phyloP scores from a whole-genome alignment of 2,329 filamentous ascomycete species.

The Colletotrichum liaoningense region DNA sequence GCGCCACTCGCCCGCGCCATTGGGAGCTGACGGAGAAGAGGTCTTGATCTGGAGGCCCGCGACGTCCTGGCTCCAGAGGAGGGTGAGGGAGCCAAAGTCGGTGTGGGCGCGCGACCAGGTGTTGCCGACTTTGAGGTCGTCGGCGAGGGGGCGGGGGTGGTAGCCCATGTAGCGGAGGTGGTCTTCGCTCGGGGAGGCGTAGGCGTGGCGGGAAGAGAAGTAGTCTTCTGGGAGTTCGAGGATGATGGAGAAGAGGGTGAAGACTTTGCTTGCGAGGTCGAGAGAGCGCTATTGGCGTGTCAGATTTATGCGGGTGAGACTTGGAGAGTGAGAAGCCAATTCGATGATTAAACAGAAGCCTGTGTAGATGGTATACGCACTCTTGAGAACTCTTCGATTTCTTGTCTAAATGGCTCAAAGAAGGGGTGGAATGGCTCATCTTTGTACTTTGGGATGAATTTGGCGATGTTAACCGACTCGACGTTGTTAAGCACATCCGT shows the following conservation, averaged over 20 bases:
- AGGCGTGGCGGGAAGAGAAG: conserved; percentile 62
- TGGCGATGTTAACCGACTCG: conserved; percentile 66
- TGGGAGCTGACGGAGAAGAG: background rate
- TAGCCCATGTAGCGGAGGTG: conserved; percentile 69
- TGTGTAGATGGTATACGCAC: conserved; percentile 49
- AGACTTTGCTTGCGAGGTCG: conserved; percentile 42
- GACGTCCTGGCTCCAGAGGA: conserved; percentile 66
- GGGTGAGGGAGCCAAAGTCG: conserved; percentile 63
- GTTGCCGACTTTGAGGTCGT: conserved; percentile 46
- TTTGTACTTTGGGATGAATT: conserved; percentile 55
- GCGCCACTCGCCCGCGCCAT: conserved; percentile 51
- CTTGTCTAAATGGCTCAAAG: conserved; percentile 52
- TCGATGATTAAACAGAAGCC: conserved; percentile 49
- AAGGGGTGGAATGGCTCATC: conserved; percentile 49
- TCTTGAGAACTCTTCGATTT: conserved; percentile 62
- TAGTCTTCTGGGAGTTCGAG: conserved; percentile 66
- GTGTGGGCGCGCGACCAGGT: conserved; percentile 54
- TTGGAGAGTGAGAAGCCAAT: conserved; percentile 45
- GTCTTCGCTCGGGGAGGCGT: conserved; percentile 62
- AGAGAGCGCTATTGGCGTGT: conserved; percentile 40
- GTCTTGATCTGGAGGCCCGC: conserved; percentile 62
- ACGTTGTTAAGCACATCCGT: conserved; percentile 57
- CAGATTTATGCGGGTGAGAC: conserved; percentile 39
- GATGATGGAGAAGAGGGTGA: conserved; percentile 54
- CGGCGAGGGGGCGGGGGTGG: conserved; percentile 53